Conservation (phyloP, 2,329 filamentous ascomycete species). For the Diaporthe citrichinensis region DNA sequence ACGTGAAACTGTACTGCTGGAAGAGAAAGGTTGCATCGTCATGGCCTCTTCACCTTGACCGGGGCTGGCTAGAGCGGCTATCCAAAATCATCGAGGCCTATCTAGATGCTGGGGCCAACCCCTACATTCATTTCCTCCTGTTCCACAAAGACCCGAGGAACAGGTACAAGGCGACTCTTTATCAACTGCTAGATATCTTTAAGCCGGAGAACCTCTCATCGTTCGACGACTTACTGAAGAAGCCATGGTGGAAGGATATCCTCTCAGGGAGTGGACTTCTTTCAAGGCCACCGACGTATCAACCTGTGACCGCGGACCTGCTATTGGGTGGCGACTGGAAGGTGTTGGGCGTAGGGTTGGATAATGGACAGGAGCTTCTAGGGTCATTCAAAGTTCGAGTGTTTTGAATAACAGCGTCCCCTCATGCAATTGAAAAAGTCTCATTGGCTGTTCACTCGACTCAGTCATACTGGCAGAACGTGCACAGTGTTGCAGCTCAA, state of each 20-base stretch:
- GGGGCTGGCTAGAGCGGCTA: slow-evolving; percentile 5
- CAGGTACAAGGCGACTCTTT: background rate
- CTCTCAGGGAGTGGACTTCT: background rate
- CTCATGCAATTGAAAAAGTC: no score
- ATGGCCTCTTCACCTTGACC: background rate
- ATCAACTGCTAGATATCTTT: slow-evolving; percentile 1
- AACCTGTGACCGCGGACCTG: background rate
- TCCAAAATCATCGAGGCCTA: slow-evolving; percentile 2
- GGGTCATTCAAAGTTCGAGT: slow-evolving; percentile 16
- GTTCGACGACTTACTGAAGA: background rate
- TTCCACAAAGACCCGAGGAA: background rate
- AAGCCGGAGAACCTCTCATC: slow-evolving; percentile 14
- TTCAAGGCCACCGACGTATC: background rate
- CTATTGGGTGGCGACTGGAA: slow-evolving; percentile 16
- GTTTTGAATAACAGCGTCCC: background rate
- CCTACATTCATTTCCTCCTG: background rate
- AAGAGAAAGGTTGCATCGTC: background rate
- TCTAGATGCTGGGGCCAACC: background rate
- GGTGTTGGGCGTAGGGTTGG: background rate
- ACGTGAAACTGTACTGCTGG: slow-evolving; percentile 20
- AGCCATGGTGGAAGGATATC: slow-evolving; percentile 8
- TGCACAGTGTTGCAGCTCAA: no score
- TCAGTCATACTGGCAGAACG: no score
- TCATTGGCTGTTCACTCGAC: no score
- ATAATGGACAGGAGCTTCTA: background rate